These are phyloP conservation scores for Phytophthora kernoviae DNA, from an alignment of 352 stramenopile genomes.

Conservation along the genomic window DNA sequence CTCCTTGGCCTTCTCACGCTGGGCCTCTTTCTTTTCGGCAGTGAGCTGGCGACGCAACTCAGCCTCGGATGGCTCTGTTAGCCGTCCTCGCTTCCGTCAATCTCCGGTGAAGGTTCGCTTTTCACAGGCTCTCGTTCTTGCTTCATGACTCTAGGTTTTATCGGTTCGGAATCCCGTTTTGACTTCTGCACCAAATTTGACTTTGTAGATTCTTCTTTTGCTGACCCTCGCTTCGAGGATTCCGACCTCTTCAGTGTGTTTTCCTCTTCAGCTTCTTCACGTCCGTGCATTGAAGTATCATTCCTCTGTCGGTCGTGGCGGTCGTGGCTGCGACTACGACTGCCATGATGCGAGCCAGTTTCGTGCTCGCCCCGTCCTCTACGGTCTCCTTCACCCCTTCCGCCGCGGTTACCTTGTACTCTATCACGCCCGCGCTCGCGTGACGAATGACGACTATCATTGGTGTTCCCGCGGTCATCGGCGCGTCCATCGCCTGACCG, in stretches of 20 bases:
- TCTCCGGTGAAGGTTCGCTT: constrained; percentile 26
- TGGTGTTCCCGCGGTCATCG: constrained; percentile 29
- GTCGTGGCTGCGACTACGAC: constrained; percentile 31
- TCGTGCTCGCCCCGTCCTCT: constrained; percentile 21
- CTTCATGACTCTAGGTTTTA: constrained; percentile 11
- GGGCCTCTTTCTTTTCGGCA: constrained; percentile 71
- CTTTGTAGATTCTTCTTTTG: constrained; percentile 25
- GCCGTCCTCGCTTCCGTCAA: constrained; percentile 54
- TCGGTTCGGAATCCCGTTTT: constrained; percentile 19
- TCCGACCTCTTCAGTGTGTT: constrained; percentile 15
- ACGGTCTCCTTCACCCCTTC: constrained; percentile 32
- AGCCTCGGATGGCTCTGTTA: constrained; percentile 63
- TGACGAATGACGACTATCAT: constrained; percentile 31
- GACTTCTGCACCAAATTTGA: constrained; percentile 14
- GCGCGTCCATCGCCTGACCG: constrained; percentile 38
- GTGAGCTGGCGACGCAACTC: constrained; percentile 72
- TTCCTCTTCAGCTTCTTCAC: constrained; percentile 18
- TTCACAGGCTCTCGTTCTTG: constrained; percentile 19
- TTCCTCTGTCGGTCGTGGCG: constrained; percentile 29
- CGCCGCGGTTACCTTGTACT: constrained; percentile 25
- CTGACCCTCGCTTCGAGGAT: constrained; percentile 12
- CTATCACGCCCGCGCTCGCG: constrained; percentile 35
- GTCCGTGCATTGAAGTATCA: constrained; percentile 17
- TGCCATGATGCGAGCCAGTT: constrained; percentile 16
- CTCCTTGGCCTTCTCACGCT: constrained; percentile 31